These are phyloP conservation scores for Fagopyrum homotropicum DNA, from an alignment of 148 eudicot genomes.

Conservation along the genomic window DNA sequence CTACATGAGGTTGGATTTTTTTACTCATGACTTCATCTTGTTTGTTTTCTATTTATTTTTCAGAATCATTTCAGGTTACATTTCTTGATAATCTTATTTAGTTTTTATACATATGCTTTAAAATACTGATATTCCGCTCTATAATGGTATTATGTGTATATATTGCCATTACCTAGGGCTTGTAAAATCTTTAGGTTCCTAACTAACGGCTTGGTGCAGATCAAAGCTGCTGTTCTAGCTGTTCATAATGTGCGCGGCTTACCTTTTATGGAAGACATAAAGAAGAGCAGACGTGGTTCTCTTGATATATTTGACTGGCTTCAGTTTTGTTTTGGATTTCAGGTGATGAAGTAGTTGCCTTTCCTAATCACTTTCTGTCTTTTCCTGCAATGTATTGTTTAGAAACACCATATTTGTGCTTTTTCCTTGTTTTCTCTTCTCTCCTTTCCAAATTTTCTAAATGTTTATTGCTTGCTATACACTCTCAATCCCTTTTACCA, in stretches of 20 bases:
- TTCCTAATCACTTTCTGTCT: background rate
- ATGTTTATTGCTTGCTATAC: slow-evolving; percentile 1
- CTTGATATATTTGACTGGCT: slow-evolving; percentile 92
- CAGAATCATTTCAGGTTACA: background rate
- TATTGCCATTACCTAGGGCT: background rate
- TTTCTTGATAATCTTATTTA: background rate
- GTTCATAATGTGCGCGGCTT: slow-evolving; percentile 70
- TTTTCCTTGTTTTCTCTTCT: background rate
- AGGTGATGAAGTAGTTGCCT: slow-evolving; percentile 32
- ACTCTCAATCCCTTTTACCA: slow-evolving; percentile 19
- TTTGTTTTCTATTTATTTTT: background rate
- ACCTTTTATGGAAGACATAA: slow-evolving; percentile 64
- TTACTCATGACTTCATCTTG: background rate
- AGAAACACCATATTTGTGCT: background rate
- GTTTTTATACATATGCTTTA: background rate
- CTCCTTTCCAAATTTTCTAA: background rate
- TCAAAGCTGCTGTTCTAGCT: slow-evolving; percentile 74
- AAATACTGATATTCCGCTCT: background rate
- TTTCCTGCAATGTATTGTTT: background rate
- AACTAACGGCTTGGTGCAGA: slow-evolving; percentile 34
- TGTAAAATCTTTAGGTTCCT: background rate
- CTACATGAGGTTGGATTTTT: slow-evolving; percentile 70
- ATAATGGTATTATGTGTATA: background rate
- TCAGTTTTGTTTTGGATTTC: slow-evolving; percentile 74
- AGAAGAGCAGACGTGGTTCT: slow-evolving; percentile 27